Evolutionary conservation across 2,329 filamentous ascomycete genomes (phyloP).

Genomic region (Verticillium longisporum): DNA sequence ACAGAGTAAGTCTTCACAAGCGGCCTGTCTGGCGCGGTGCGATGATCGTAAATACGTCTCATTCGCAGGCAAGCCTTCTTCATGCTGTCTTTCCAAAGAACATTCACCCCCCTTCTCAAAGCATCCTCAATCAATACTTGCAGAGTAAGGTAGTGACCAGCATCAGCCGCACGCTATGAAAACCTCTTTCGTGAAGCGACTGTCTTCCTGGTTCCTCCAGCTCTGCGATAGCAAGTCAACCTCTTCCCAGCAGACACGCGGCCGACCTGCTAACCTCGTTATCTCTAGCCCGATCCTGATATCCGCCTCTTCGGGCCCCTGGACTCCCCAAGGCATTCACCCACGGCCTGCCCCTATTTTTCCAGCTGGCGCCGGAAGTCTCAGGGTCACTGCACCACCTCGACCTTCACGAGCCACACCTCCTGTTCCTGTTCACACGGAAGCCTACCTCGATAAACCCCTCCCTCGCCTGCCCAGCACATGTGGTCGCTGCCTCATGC

Average conservation of each 20-base stretch:
- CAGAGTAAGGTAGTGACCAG: not conserved
- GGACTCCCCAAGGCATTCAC: not conserved
- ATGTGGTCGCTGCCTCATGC: not conserved
- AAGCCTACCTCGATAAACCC: not conserved
- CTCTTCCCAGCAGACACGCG: not conserved
- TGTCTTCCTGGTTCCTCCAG: not conserved
- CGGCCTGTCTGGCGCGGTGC: not conserved
- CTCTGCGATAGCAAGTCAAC: not conserved
- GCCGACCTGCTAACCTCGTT: not conserved
- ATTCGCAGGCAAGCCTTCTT: not conserved
- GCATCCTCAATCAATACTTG: not conserved
- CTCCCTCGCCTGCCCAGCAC: slow-evolving; percentile 4
- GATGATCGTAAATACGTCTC: not conserved
- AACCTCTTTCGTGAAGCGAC: not conserved
- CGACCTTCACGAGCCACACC: too few species aligned
- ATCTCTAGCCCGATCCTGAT: not conserved
- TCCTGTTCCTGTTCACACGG: too few species aligned
- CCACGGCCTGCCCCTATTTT: not conserved
- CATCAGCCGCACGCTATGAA: not conserved
- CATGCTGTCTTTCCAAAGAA: not conserved
- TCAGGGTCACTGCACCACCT: too few species aligned
- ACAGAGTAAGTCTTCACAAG: not conserved
- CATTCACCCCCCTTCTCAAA: not conserved
- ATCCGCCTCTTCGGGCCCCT: not conserved
- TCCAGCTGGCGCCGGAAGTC: not conserved